Conservation (phyloP, 345 rosid species). For the Rhizophora apiculata region DNA sequence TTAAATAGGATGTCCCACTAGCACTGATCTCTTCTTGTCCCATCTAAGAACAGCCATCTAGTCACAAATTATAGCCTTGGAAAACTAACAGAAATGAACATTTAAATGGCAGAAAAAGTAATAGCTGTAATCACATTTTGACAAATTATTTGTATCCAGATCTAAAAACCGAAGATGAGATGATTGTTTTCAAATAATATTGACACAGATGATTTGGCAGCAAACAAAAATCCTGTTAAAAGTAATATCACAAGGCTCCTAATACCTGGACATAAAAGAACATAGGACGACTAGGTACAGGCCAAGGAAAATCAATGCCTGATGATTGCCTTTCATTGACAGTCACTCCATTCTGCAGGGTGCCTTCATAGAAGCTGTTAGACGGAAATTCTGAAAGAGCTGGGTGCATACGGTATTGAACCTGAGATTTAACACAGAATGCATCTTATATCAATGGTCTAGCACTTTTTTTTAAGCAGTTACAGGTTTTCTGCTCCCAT, state of each 20-base stretch:
- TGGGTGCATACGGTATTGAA: constrained; percentile 99
- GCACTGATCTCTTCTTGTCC: constrained; percentile 99
- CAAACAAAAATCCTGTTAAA: neutral
- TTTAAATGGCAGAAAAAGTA: constrained; percentile 7
- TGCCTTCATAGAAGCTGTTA: constrained; percentile 97
- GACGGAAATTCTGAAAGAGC: constrained; percentile 97
- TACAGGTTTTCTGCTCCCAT: no score
- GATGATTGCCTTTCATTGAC: constrained; percentile 87
- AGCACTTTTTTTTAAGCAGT: neutral
- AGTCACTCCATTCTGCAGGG: constrained; percentile 98
- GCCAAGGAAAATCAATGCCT: constrained; percentile 99
- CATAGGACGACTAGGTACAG: constrained; percentile 98
- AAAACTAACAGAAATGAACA: neutral
- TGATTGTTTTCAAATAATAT: neutral
- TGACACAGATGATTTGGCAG: neutral
- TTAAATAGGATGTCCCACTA: constrained; percentile 94
- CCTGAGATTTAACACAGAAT: constrained; percentile 44
- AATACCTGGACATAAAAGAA: constrained; percentile 96
- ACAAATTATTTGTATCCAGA: neutral
- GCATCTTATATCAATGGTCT: constrained; percentile 11
- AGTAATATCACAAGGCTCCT: neutral
- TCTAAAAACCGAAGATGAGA: neutral
- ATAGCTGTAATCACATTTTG: neutral
- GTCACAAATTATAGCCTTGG: constrained; percentile 18
- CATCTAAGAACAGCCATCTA: constrained; percentile 51